phyloP scores from a whole-genome alignment of 148 eudicot genomes.

The Nepenthes gracilis region DNA sequence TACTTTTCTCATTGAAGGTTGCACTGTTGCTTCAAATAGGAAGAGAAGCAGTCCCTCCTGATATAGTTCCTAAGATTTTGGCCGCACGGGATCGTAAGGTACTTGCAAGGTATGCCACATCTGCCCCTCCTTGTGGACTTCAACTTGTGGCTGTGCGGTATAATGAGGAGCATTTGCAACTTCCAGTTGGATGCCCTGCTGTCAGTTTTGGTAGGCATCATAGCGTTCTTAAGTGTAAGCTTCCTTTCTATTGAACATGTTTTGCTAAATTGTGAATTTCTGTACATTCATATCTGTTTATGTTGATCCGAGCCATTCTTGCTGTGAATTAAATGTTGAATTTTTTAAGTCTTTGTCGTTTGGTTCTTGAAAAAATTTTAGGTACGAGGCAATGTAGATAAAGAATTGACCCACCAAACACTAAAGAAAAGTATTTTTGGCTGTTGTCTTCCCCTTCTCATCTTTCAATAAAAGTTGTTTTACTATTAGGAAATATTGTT shows the following conservation, averaged over 20 bases:
- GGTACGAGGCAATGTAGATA: too few species aligned
- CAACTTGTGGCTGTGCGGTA: conserved; percentile 53
- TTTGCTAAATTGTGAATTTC: background rate
- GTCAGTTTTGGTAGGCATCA: conserved; percentile 62
- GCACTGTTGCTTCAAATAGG: conserved; percentile 89
- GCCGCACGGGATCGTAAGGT: conserved; percentile 55
- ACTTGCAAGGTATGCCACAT: conserved; percentile 49
- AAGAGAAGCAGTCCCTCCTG: conserved; percentile 69
- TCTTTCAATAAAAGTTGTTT: too few species aligned
- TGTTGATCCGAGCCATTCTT: too few species aligned
- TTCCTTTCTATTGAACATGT: conserved; percentile 38
- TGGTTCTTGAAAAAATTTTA: too few species aligned
- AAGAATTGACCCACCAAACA: too few species aligned
- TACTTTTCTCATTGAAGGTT: conserved; percentile 26
- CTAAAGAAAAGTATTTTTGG: too few species aligned
- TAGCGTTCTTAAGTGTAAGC: conserved; percentile 57
- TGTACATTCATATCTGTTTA: background rate
- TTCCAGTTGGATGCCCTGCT: conserved; percentile 44
- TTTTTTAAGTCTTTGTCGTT: too few species aligned
- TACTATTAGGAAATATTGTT: too few species aligned
- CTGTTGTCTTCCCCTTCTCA: too few species aligned
- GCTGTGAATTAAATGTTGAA: too few species aligned
- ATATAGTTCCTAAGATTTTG: conserved; percentile 57
- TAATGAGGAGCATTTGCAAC: conserved; percentile 50
- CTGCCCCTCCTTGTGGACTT: conserved; percentile 77